These are phyloP conservation scores for Clonostachys chloroleuca DNA, from an alignment of 2,329 filamentous ascomycete genomes.

Conservation along the genomic window DNA sequence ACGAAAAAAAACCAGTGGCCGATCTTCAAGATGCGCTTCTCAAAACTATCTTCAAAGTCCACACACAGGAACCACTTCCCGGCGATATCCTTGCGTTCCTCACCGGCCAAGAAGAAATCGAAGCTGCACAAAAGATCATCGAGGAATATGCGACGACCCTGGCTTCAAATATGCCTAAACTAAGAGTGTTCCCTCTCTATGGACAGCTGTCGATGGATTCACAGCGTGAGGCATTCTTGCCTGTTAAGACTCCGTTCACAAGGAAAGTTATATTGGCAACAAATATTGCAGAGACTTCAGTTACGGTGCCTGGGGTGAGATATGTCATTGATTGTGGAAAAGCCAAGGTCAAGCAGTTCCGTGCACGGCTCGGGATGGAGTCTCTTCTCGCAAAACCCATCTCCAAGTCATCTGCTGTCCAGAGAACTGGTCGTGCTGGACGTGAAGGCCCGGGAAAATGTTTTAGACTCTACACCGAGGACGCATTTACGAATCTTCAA, in stretches of 20 bases:
- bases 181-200: constrained; percentile 75
- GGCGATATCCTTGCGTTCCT: constrained; percentile 93
- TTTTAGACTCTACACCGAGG: constrained; percentile 82
- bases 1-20: constrained; percentile 68
- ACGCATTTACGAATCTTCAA: constrained; percentile 64
- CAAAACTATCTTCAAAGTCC: constrained; percentile 80
- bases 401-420: constrained; percentile 88
- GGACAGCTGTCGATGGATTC: constrained; percentile 83
- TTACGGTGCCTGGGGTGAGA: constrained; percentile 89
- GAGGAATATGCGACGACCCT: constrained; percentile 74
- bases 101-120: constrained; percentile 89
- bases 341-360: constrained; percentile 89
- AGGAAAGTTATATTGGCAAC: constrained; percentile 90
- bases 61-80: constrained; percentile 83
- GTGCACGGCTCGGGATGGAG: constrained; percentile 79
- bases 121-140: constrained; percentile 72
- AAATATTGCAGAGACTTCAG: constrained; percentile 98
- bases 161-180: constrained; percentile 68
- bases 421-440: constrained; percentile 86
- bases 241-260: constrained; percentile 64
- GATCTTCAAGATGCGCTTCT: constrained; percentile 81
- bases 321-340: constrained; percentile 93
- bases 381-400: constrained; percentile 88
- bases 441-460: constrained; percentile 90
- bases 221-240: constrained; percentile 82